phyloP scores from a whole-genome alignment of 805 yeast species.

The Candida ulmi region DNA sequence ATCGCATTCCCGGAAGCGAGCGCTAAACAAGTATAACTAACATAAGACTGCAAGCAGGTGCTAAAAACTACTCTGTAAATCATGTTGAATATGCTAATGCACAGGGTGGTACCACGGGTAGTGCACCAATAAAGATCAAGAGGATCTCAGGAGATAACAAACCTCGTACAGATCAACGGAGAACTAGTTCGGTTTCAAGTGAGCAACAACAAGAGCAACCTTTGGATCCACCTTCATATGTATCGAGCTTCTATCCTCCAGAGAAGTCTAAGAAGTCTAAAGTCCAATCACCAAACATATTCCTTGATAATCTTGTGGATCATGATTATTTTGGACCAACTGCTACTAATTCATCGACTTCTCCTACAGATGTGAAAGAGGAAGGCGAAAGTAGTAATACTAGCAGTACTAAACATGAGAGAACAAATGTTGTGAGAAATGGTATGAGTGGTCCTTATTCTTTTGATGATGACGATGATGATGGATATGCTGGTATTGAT shows the following conservation, averaged over 20 bases:
- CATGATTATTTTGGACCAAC: constrained; percentile 10
- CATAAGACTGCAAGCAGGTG: too few relatives aligned
- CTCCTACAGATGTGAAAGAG: not conserved
- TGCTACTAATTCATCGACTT: not conserved
- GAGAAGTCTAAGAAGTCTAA: constrained; percentile 4
- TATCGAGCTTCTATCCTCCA: too few relatives aligned
- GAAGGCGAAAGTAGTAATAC: not conserved
- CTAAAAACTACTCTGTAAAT: not conserved
- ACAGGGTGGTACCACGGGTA: not conserved
- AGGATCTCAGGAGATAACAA: too few relatives aligned
- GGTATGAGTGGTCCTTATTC: not conserved
- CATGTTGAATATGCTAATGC: not conserved
- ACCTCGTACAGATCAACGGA: too few relatives aligned
- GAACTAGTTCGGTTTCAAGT: too few relatives aligned
- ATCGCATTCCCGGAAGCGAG: too few relatives aligned
- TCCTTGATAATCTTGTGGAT: constrained; percentile 11
- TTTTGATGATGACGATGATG: constrained; percentile 11
- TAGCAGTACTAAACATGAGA: too few relatives aligned
- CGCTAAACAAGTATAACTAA: too few relatives aligned
- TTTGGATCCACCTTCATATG: too few relatives aligned
- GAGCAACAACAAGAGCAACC: not conserved
- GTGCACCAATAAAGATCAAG: not conserved
- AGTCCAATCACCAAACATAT: constrained; percentile 13
- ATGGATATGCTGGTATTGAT: constrained; percentile 18
- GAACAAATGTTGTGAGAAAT: constrained; percentile 2